Percentiles rank a stretch among this genome's conserved stretches.
Evolutionary conservation across 75 land plant species (phyloP).

Genomic region (Adiantum capillusveneris): DNA sequence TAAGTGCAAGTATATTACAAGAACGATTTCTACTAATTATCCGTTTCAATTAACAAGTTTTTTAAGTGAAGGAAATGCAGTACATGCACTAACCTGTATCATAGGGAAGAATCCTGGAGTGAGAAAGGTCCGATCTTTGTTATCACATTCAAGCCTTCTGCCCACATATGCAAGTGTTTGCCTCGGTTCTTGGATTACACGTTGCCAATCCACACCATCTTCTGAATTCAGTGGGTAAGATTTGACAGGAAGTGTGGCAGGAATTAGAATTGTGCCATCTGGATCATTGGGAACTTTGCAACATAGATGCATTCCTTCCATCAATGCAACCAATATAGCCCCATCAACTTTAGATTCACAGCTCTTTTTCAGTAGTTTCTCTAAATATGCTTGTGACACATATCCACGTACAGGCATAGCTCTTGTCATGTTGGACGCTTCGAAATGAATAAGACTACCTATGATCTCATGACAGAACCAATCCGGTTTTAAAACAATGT

Average conservation of each 20-base stretch:
- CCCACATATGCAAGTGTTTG: constrained; percentile 1
- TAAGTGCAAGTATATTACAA: no score
- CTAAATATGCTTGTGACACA: not conserved
- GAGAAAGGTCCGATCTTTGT: not conserved
- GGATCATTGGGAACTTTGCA: not conserved
- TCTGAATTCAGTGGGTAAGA: no score
- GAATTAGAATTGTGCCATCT: no score
- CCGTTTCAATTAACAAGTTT: no score
- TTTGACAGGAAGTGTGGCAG: no score
- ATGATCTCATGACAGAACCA: not conserved
- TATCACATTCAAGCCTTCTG: not conserved
- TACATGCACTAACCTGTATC: not conserved
- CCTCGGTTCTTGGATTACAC: no score
- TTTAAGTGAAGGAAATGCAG: no score
- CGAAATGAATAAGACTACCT: not conserved
- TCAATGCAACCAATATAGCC: not conserved
- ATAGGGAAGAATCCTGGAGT: not conserved
- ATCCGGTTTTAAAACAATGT: not conserved
- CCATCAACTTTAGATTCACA: not conserved
- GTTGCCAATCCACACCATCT: no score
- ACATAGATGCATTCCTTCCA: not conserved
- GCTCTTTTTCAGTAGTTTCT: not conserved
- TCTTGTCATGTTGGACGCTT: not conserved
- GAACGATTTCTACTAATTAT: no score
- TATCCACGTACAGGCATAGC: not conserved